Percentiles rank a stretch among this genome's conserved stretches.
These are phyloP conservation scores for Lasiosphaeria miniovina DNA, from an alignment of 495 filamentous ascomycete genomes.

Conservation along the genomic window DNA sequence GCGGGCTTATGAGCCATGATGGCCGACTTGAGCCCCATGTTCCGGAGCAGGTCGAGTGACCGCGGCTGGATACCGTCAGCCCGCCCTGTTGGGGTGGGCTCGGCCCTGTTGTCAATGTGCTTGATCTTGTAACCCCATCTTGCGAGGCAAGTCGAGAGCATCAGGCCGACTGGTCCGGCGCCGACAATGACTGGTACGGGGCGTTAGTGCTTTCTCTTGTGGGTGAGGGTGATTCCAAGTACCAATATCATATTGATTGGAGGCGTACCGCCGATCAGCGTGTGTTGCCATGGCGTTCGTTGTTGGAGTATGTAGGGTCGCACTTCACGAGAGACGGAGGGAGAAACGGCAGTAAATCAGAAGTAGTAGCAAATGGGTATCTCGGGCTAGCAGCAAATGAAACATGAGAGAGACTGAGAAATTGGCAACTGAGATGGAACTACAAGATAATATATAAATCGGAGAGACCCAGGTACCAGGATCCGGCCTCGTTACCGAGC, in stretches of 20 bases:
- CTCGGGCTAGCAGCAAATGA: background rate
- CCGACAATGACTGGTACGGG: constrained; percentile 69
- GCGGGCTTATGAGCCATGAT: constrained; percentile 73
- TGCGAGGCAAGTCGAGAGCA: constrained; percentile 76
- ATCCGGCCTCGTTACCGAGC: constrained; percentile 25
- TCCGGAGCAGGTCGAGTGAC: constrained; percentile 70
- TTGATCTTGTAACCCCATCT: constrained; percentile 68
- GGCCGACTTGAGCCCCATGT: constrained; percentile 68
- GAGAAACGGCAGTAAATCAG: background rate
- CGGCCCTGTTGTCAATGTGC: constrained; percentile 68
- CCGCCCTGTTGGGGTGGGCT: constrained; percentile 67
- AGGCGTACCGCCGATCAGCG: constrained; percentile 15
- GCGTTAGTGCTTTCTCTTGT: background rate
- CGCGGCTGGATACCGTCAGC: constrained; percentile 81
- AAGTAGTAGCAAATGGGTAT: background rate
- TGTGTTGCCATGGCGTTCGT: constrained; percentile 20
- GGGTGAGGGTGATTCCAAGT: background rate
- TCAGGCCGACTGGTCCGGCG: constrained; percentile 82
- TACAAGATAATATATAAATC: constrained; percentile 9
- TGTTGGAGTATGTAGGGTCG: constrained; percentile 11
- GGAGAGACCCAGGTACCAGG: constrained; percentile 14
- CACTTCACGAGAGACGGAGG: background rate
- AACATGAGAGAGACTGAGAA: background rate
- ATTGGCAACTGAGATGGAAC: constrained; percentile 2
- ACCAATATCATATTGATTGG: constrained; percentile 37